Conservation (phyloP, 1,284 basidiomycete species). For the Cutaneotrichosporon cutaneum region DNA sequence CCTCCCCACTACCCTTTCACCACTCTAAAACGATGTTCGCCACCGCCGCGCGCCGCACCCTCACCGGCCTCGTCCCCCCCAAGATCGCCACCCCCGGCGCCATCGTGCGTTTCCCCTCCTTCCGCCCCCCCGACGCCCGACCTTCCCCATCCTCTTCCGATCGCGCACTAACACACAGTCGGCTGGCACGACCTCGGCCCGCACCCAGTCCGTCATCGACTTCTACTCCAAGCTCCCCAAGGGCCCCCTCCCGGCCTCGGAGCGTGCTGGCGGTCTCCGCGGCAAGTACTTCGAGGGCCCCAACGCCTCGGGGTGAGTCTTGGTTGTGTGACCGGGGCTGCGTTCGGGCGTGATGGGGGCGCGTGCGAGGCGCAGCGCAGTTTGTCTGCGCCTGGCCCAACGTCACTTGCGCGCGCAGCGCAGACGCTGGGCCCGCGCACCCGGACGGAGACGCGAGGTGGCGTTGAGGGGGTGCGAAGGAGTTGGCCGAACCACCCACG, state of each 20-base stretch:
- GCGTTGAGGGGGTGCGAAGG: not conserved
- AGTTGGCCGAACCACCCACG: too few species aligned
- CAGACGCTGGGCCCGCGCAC: not conserved
- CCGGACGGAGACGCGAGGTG: not conserved
- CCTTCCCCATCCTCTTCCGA: not conserved
- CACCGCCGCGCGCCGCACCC: constrained; percentile 75
- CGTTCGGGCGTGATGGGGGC: not conserved
- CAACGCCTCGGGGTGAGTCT: constrained; percentile 68
- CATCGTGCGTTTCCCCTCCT: constrained; percentile 61
- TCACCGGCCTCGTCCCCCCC: constrained; percentile 81
- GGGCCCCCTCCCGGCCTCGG: constrained; percentile 62
- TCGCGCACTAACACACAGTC: constrained; percentile 53
- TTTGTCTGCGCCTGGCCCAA: not conserved
- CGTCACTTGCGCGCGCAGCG: not conserved
- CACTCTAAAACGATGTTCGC: constrained; percentile 64
- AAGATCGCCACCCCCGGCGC: constrained; percentile 90
- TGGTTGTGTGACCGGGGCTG: not conserved
- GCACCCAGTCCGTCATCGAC: constrained; percentile 79
- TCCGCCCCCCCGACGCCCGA: not conserved
- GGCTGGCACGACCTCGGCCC: constrained; percentile 69
- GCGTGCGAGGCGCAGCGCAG: not conserved
- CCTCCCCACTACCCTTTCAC: constrained; percentile 23
- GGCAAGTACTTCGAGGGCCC: constrained; percentile 76
- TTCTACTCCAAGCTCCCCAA: constrained; percentile 91
- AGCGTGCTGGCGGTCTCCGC: constrained; percentile 67